phyloP scores from a whole-genome alignment of 2,329 filamentous ascomycete genomes.

The Aspergillus cejpii region DNA sequence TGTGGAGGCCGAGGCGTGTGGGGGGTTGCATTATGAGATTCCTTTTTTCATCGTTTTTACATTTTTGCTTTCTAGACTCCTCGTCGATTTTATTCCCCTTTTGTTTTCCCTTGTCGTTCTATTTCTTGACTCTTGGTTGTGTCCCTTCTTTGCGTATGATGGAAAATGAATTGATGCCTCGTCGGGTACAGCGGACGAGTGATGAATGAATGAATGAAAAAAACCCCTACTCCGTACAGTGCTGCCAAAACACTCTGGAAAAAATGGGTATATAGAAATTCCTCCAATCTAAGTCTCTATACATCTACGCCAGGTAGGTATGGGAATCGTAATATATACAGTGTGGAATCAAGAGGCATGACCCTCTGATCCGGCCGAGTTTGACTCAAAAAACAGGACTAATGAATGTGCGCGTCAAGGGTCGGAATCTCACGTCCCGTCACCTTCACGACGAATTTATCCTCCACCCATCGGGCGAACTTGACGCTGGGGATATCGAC shows the following conservation, averaged over 20 bases:
- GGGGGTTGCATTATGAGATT: conserved; percentile 37
- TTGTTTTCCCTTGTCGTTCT: not conserved
- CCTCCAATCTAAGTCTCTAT: conserved; percentile 14
- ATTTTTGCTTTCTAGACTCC: not conserved
- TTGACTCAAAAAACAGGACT: too few species aligned
- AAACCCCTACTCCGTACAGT: not conserved
- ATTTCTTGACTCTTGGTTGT: conserved; percentile 1
- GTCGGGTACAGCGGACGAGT: not conserved
- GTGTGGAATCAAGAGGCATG: not conserved
- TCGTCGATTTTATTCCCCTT: not conserved
- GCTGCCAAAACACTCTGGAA: not conserved
- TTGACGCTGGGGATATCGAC: conserved; percentile 49
- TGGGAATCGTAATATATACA: not conserved
- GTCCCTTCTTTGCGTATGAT: not conserved
- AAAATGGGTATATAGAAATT: not conserved
- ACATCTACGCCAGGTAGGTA: conserved; percentile 11
- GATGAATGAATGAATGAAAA: conserved; percentile 23
- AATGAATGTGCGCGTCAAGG: conserved; percentile 4
- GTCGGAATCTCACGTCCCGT: conserved; percentile 6
- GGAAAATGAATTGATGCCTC: not conserved
- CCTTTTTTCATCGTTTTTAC: not conserved
- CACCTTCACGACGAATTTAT: conserved; percentile 23
- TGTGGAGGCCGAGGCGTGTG: conserved; percentile 43
- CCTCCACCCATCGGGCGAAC: conserved; percentile 47
- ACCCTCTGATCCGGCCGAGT: too few species aligned